Base-by-base conservation (phyloP, 441 rosid genomes). In the Oxalis stricta region DNA sequence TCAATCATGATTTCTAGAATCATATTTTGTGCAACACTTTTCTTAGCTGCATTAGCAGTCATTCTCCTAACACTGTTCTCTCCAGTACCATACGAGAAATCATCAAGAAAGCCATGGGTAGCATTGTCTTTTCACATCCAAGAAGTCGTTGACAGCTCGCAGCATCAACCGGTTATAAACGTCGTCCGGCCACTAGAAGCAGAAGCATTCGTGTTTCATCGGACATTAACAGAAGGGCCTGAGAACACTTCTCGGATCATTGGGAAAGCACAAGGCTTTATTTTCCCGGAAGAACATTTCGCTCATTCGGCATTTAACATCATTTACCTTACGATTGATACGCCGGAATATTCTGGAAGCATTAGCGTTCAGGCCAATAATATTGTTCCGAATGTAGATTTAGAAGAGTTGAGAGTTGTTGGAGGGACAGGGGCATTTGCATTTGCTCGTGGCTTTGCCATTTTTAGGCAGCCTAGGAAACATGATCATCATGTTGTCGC, bases 391-490 rank as follows among this genome's bases (percentile, higher is more conserved):
- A n/a, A 60, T 42, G 55, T 71, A 35, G 35, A 59, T 7, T 33
- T 30, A 23, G 77, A 77, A 51, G 76, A 77, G 38, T 63, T 82
- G 23, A 63, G 46, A 0, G 88, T 88, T 18, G 80, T 79, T 0
- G 95, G 85, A 12, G 95, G 97, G 3, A 88, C 95, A 0, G 85
- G 95, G 3, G 71, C 82, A 2, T 82, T 88, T 7, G 93, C 93
- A 0, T 84, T 84, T 51, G 84, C 89, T 21, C 79, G 83, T 0
- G 97, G 97, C 20, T 48, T 63, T 3, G 97, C 93, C 2, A 65
- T 75, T 16, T 70, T 87, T 17, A 58, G 59, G 3, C 58, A 30
- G 63, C 32, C 73, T 0, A 58, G 38, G 10, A 36, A 7, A 0
- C 20, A 38, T n/a, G n/a, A 7, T 12, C 50, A 30, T 32, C 42